Percentiles rank a stretch among this genome's conserved stretches.
These are phyloP conservation scores for Torulaspora franciscae DNA, from an alignment of 805 yeast genomes.

Conservation along the genomic window DNA sequence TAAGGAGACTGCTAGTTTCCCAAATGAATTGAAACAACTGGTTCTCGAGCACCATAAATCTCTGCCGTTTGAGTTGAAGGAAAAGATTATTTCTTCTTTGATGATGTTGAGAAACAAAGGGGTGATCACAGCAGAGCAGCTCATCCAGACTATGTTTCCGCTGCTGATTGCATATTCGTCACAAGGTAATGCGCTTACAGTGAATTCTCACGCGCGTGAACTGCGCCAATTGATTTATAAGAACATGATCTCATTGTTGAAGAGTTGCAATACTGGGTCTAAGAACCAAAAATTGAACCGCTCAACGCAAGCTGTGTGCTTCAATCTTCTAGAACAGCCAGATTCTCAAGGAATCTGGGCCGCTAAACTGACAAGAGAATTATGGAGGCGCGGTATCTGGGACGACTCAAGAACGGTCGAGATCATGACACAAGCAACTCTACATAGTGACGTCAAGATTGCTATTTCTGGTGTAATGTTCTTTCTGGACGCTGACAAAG, in stretches of 20 bases:
- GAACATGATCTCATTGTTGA: conserved; percentile 71
- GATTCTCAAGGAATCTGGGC: conserved; percentile 93
- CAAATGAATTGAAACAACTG: conserved; percentile 68
- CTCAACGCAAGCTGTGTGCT: conserved; percentile 86
- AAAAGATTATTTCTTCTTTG: conserved; percentile 83
- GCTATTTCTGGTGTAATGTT: conserved; percentile 85
- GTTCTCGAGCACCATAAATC: conserved; percentile 73
- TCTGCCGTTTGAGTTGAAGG: conserved; percentile 78
- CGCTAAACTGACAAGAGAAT: conserved; percentile 85
- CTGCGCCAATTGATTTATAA: conserved; percentile 78
- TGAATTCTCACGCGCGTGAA: conserved; percentile 66
- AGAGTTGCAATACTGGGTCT: conserved; percentile 79
- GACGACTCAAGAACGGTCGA: conserved; percentile 97
- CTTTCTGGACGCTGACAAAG: conserved; percentile 90
- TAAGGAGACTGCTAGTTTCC: conserved; percentile 78
- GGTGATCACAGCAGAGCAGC: conserved; percentile 68
- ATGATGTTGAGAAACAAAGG: conserved; percentile 87
- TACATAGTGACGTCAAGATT: conserved; percentile 81
- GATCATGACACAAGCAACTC: conserved; percentile 91
- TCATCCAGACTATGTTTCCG: conserved; percentile 87
- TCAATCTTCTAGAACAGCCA: conserved; percentile 75
- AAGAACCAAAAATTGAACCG: conserved; percentile 85
- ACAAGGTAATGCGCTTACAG: conserved; percentile 40
- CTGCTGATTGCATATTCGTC: conserved; percentile 62
- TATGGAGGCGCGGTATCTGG: conserved; percentile 98